Evolutionary conservation across 148 eudicot species (phyloP).

Genomic region (Bassia scoparia): DNA sequence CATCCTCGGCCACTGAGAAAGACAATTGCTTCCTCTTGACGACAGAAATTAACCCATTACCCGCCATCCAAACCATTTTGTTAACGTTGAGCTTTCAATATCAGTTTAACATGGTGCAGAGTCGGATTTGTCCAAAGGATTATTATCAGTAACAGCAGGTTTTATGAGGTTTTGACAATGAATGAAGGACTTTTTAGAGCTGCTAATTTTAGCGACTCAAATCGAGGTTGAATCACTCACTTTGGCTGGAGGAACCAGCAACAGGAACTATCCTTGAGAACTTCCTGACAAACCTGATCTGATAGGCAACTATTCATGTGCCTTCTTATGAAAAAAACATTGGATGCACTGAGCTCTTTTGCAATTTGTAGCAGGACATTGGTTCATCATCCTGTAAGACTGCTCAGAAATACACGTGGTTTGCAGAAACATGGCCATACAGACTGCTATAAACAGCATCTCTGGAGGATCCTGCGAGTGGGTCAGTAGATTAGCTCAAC

Average conservation of each 20-base stretch:
- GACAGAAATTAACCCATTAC: constrained; percentile 26
- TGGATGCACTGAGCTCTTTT: constrained; percentile 50
- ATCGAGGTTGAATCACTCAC: constrained; percentile 33
- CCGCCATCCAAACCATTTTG: constrained; percentile 26
- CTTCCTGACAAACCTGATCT: constrained; percentile 26
- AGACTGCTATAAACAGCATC: constrained; percentile 72
- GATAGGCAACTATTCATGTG: constrained; percentile 51
- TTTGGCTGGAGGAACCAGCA: constrained; percentile 30
- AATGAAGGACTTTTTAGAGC: constrained; percentile 62
- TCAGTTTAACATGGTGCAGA: constrained; percentile 22
- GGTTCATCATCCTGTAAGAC: constrained; percentile 72
- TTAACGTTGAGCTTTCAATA: constrained; percentile 9
- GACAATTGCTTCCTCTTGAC: constrained; percentile 83
- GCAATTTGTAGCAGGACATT: constrained; percentile 75
- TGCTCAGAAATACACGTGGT: constrained; percentile 85
- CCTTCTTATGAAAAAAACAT: constrained; percentile 59
- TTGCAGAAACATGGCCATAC: constrained; percentile 97
- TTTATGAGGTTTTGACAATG: constrained; percentile 53
- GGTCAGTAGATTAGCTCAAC: background rate
- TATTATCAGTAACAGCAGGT: constrained; percentile 22
- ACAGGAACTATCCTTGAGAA: constrained; percentile 27
- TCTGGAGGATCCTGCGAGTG: constrained; percentile 87
- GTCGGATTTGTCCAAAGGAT: constrained; percentile 18
- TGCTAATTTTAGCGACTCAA: constrained; percentile 82
- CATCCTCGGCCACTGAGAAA: constrained; percentile 99